Base-by-base conservation (phyloP, 495 filamentous ascomycete genomes). In the Hypoxylon perforatum region DNA sequence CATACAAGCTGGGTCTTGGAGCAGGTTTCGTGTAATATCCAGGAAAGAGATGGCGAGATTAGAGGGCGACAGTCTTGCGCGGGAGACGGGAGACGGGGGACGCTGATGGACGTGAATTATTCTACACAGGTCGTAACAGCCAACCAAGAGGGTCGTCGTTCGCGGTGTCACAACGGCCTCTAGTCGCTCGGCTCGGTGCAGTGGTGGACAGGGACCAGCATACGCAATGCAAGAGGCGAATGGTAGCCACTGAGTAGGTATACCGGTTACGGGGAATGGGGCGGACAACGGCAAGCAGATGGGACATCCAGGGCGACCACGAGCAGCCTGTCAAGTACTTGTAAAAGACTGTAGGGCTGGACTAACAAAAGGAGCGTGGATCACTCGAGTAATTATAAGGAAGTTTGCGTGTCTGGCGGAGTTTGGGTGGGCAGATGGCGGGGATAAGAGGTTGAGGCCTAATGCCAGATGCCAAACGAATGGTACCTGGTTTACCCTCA, bases 131-230 rank as follows among this genome's bases (percentile, higher is more conserved):
- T 70, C 46, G 61, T 51, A 61, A 25, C 22, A 47, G 39, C 23
- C 36, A 55, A 52, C 54, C 52, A 60, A 61, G 41, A 65, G 57
- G 57, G 67, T 60, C 36, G 67, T 57, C 49, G 35, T 50, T 64
- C 54, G 47, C 48, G 63, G 67, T 70, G 46, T 73, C 67, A 70
- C 60, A 57, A 61, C 42, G 57, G 67, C 63, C 47, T 65, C 50
- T 46, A 57, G 55, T 61, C 60, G 45, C 63, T 68, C 72, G 69
- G 72, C 48, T 73, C 59, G 54, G 54, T 74, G 72, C 72, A 74
- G 71, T 52, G 44, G 63, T 52, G 56, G 55, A 61, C 57, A 67
- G 50, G 59, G 66, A 58, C 58, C 54, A 60, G 60, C 60, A 69
- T 69, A 69, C 60, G 65, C 65, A 53, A 61, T 63, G 59, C 65